Percentiles rank a stretch among this genome's conserved stretches.
These are phyloP conservation scores for Pestalotiopsis sp. DNA, from an alignment of 2,329 filamentous ascomycete species.

Conservation along the genomic window DNA sequence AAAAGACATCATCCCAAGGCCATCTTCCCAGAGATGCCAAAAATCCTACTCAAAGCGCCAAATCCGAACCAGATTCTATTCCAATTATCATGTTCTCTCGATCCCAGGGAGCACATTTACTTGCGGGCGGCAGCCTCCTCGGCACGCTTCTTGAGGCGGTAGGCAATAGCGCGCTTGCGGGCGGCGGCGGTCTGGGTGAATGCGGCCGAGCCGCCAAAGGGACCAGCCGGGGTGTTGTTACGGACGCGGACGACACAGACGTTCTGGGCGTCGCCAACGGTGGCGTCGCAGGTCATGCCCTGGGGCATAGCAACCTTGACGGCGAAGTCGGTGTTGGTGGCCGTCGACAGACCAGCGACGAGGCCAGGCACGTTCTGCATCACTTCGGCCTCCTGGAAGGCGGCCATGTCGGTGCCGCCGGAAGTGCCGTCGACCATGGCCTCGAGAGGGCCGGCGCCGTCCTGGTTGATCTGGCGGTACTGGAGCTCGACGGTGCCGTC, in stretches of 20 bases:
- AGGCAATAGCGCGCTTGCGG: conserved; percentile 65
- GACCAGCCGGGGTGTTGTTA: conserved; percentile 63
- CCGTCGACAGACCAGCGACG: conserved; percentile 59
- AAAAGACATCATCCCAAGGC: conserved; percentile 1
- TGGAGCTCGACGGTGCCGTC: conserved; percentile 65
- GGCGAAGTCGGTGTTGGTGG: conserved; percentile 65
- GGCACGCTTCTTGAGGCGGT: conserved; percentile 41
- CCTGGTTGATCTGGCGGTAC: conserved; percentile 73
- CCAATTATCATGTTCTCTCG: not conserved
- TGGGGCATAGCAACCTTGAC: conserved; percentile 66
- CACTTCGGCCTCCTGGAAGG: conserved; percentile 63
- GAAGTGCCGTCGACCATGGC: conserved; percentile 65
- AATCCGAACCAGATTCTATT: not conserved
- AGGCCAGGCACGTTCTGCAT: conserved; percentile 64
- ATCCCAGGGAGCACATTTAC: not conserved
- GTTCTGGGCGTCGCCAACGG: conserved; percentile 58
- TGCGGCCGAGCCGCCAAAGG: conserved; percentile 68
- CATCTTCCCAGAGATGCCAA: not conserved
- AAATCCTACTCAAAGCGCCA: too few species aligned
- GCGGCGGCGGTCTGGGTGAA: conserved; percentile 63
- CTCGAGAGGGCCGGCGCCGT: conserved; percentile 66
- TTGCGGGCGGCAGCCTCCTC: conserved; percentile 17
- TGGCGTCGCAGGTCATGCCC: conserved; percentile 68
- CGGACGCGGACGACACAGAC: conserved; percentile 68
- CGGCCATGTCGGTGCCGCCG: conserved; percentile 60